phyloP scores from a whole-genome alignment of 2,329 filamentous ascomycete species.

The Penicillium sp. region DNA sequence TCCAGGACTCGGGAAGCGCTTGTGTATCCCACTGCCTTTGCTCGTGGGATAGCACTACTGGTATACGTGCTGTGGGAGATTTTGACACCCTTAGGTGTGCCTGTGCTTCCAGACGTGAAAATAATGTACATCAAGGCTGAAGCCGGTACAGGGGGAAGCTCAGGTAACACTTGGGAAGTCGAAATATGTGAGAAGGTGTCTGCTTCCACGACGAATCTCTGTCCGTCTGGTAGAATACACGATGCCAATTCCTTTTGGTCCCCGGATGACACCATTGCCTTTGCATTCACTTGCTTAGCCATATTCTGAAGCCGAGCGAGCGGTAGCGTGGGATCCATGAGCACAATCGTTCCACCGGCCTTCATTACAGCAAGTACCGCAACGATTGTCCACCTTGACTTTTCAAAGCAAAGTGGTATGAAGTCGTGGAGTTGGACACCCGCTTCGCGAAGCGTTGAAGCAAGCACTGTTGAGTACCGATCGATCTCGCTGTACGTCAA shows the following conservation, averaged over 20 bases:
- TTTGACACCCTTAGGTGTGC: slow-evolving; percentile 60
- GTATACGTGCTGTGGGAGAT: slow-evolving; percentile 65
- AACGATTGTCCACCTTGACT: slow-evolving; percentile 40
- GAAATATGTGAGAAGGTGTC: slow-evolving; percentile 27
- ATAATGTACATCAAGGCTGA: slow-evolving; percentile 60
- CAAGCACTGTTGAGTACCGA: slow-evolving; percentile 40
- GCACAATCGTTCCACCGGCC: slow-evolving; percentile 35
- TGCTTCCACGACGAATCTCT: slow-evolving; percentile 34
- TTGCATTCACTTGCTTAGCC: slow-evolving; percentile 35
- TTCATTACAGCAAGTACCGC: slow-evolving; percentile 41
- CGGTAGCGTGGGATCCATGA: slow-evolving; percentile 41
- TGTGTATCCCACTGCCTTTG: slow-evolving; percentile 54
- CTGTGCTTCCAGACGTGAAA: slow-evolving; percentile 61
- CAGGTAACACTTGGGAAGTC: background rate
- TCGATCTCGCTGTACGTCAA: slow-evolving; percentile 39
- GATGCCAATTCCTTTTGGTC: slow-evolving; percentile 34
- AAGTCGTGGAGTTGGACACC: slow-evolving; percentile 34
- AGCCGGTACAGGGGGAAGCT: slow-evolving; percentile 31
- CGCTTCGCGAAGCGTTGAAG: slow-evolving; percentile 30
- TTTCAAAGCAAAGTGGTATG: slow-evolving; percentile 41
- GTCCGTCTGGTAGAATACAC: slow-evolving; percentile 38
- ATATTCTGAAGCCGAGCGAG: slow-evolving; percentile 41
- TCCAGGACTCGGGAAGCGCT: slow-evolving; percentile 63
- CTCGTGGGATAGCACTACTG: slow-evolving; percentile 59
- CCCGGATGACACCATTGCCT: slow-evolving; percentile 36